Percentiles rank a stretch among this genome's conserved stretches.
These are phyloP conservation scores for Lepiota venenata DNA, from an alignment of 768 basidiomycete genomes.

Conservation along the genomic window DNA sequence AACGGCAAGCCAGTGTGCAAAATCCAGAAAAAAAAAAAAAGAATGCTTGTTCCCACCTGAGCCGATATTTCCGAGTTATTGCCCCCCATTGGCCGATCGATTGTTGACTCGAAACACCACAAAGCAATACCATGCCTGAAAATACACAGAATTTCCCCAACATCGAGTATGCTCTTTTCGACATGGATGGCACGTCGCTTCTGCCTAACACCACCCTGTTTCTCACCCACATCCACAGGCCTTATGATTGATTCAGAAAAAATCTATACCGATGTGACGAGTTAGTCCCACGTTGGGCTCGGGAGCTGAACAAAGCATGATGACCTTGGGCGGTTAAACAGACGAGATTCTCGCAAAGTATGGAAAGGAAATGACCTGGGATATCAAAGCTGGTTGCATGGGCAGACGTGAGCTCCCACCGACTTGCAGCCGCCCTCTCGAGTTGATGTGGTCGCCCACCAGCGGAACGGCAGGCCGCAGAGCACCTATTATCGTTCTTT, in stretches of 20 bases:
- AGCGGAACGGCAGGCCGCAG: conserved; percentile 65
- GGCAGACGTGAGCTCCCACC: conserved; percentile 58
- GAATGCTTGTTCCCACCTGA: no score
- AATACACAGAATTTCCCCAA: conserved; percentile 13
- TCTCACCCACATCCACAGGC: conserved; percentile 33
- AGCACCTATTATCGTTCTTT: conserved; percentile 74
- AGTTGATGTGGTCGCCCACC: conserved; percentile 2
- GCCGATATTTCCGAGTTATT: no score
- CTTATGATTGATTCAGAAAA: conserved; percentile 75
- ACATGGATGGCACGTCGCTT: conserved; percentile 58
- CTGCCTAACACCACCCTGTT: background rate
- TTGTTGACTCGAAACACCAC: no score
- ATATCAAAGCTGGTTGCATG: conserved; percentile 87
- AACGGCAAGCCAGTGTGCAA: no score
- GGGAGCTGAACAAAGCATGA: background rate
- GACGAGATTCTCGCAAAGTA: conserved; percentile 71
- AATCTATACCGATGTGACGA: conserved; percentile 77
- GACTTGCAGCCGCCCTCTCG: background rate
- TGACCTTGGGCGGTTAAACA: conserved; percentile 20
- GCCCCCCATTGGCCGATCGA: no score
- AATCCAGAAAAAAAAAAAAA: no score
- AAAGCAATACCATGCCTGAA: conserved; percentile 9
- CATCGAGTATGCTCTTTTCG: conserved; percentile 67
- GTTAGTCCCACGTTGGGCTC: conserved; percentile 36
- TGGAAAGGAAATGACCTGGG: conserved; percentile 82